A percentile compares a stretch with the other conserved stretches of the same genome.
These are phyloP conservation scores for Micractinium sp. DNA, from an alignment of 139 green algal species.

Conservation along the genomic window DNA sequence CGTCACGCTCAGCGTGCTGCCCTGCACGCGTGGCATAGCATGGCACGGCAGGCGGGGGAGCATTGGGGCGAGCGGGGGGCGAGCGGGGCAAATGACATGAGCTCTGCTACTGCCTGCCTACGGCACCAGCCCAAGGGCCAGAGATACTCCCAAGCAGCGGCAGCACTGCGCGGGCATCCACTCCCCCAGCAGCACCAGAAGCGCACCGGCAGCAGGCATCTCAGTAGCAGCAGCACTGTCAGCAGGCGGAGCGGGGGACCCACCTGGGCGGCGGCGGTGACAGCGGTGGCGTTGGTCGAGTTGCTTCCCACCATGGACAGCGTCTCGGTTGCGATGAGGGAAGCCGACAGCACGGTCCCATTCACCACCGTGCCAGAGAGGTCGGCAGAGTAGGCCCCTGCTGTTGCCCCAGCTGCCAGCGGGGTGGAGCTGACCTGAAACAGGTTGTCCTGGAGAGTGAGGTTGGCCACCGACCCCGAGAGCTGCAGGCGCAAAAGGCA, in stretches of 20 bases:
- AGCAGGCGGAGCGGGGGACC: not conserved
- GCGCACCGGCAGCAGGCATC: too few relatives aligned
- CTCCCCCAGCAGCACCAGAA: not conserved
- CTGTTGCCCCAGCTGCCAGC: not conserved
- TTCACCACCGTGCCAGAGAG: not conserved
- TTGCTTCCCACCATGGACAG: slow-evolving; percentile 4
- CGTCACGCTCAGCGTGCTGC: not conserved
- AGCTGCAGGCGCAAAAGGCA: not conserved
- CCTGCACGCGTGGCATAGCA: not conserved
- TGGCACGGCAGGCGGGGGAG: too few relatives aligned
- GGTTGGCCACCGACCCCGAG: not conserved
- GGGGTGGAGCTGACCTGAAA: not conserved
- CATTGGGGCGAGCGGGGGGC: not conserved
- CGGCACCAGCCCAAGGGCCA: not conserved
- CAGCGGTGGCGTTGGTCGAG: not conserved
- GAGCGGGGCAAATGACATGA: not conserved
- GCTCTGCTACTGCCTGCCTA: not conserved
- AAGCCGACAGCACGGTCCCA: slow-evolving; percentile 5
- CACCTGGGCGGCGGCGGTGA: not conserved
- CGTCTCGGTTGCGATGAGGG: not conserved
- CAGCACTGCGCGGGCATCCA: too few relatives aligned
- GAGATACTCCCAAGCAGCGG: too few relatives aligned
- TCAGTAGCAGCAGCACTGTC: not conserved
- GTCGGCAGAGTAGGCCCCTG: too few relatives aligned
- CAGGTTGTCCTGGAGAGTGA: not conserved